A percentile compares a stretch with the other conserved stretches of the same genome.
These are phyloP conservation scores for Jatropha curcas DNA, from an alignment of 345 rosid species.

Conservation along the genomic window DNA sequence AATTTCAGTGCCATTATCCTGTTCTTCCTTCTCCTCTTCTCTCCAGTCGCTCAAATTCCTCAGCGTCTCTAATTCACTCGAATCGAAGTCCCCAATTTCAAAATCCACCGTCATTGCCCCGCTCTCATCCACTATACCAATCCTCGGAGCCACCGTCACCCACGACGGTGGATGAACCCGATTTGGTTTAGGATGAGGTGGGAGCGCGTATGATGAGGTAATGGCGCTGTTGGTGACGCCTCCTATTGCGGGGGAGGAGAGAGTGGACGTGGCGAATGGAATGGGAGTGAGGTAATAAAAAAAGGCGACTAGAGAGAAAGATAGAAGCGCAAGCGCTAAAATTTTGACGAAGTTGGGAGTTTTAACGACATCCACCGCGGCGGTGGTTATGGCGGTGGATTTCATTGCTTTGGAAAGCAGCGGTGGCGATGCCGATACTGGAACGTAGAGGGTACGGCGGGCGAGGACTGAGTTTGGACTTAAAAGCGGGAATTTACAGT, in stretches of 20 bases:
- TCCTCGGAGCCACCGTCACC: conserved; percentile 29
- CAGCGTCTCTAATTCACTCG: conserved; percentile 26
- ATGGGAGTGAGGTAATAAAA: conserved; percentile 21
- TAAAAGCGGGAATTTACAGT: neutral
- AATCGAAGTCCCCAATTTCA: conserved; percentile 44
- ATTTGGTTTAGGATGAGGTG: conserved; percentile 19
- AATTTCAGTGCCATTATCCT: neutral
- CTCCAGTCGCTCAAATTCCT: conserved; percentile 14
- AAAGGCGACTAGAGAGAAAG: conserved; percentile 7
- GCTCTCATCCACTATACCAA: conserved; percentile 58
- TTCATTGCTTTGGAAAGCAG: conserved; percentile 14
- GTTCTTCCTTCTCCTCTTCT: conserved; percentile 9
- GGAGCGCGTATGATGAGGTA: conserved; percentile 20
- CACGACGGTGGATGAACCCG: conserved; percentile 38
- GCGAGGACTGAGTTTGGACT: neutral
- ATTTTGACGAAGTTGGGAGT: conserved; percentile 44
- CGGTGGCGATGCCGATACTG: no score
- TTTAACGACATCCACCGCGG: conserved; percentile 26
- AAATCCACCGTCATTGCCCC: conserved; percentile 58
- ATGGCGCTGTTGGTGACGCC: neutral
- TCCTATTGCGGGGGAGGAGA: conserved; percentile 9
- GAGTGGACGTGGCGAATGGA: conserved; percentile 25
- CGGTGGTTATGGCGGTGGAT: conserved; percentile 12
- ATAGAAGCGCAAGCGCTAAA: conserved; percentile 30
- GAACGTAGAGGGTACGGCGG: neutral